Percentiles rank a stretch among this genome's conserved stretches.
Evolutionary conservation across 2,329 filamentous ascomycete species (phyloP).

Genomic region (Colletotrichum musae): DNA sequence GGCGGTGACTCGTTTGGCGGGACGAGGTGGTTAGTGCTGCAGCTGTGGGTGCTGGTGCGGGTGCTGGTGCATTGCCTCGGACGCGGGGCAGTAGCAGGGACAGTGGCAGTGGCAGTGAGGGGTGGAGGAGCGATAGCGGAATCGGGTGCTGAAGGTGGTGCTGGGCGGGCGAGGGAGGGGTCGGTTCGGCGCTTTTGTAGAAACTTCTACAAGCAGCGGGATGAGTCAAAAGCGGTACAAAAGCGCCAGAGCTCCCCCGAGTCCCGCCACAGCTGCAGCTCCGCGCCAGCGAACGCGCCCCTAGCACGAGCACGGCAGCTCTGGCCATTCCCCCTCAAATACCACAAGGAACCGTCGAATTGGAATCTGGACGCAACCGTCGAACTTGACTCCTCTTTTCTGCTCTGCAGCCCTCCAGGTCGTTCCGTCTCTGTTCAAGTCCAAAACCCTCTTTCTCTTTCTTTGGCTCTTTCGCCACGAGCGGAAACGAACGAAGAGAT

Average conservation of each 20-base stretch:
- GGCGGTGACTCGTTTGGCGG: conserved; percentile 36
- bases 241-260: conserved; percentile 48
- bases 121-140: conserved; percentile 33
- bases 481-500: not conserved
- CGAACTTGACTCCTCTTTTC: conserved; percentile 24
- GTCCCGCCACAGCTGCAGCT: conserved; percentile 44
- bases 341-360: conserved; percentile 28
- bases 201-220: conserved; percentile 59
- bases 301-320: conserved; percentile 35
- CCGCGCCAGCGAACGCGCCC: conserved; percentile 42
- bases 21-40: conserved; percentile 35
- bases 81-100: conserved; percentile 35
- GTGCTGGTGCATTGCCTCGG: conserved; percentile 29
- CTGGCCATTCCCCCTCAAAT: conserved; percentile 39
- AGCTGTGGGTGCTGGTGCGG: conserved; percentile 10
- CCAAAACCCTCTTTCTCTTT: not conserved
- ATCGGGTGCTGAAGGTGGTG: conserved; percentile 29
- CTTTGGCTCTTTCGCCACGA: conserved; percentile 15
- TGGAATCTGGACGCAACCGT: conserved; percentile 18
- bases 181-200: conserved; percentile 48
- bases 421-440: not conserved
- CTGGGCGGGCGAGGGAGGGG: conserved; percentile 36
- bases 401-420: not conserved
- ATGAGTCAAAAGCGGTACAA: conserved; percentile 58
- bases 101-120: conserved; percentile 13